Percentiles rank a stretch among this genome's conserved stretches.
These are phyloP conservation scores for Leccinum fibrillosum DNA, from an alignment of 768 basidiomycete genomes.

Conservation along the genomic window DNA sequence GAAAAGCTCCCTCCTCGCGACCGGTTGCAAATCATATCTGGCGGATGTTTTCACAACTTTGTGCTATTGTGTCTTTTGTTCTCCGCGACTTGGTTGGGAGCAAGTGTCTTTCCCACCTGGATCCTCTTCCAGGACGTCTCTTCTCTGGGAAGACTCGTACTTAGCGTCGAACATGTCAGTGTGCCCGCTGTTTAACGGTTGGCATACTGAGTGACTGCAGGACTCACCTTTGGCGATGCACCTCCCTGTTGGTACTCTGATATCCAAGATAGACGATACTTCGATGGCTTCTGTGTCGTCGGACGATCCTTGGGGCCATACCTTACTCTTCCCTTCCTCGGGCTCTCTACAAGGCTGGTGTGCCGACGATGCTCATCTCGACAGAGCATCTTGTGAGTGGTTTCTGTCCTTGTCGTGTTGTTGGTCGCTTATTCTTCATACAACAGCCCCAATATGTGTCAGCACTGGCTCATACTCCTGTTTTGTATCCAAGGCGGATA, in stretches of 20 bases:
- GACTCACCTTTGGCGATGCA: slow-evolving; percentile 59
- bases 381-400: slow-evolving; percentile 15
- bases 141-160: slow-evolving; percentile 50
- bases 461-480: slow-evolving; percentile 32
- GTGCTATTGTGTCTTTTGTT: slow-evolving; percentile 51
- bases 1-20: slow-evolving; percentile 36
- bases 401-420: not conserved
- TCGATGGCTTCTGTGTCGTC: slow-evolving; percentile 32
- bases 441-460: slow-evolving; percentile 10
- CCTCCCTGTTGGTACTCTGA: slow-evolving; percentile 53
- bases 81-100: slow-evolving; percentile 32
- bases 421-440: not conserved
- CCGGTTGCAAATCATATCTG: slow-evolving; percentile 61
- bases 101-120: slow-evolving; percentile 26
- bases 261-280: slow-evolving; percentile 66
- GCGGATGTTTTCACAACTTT: slow-evolving; percentile 80
- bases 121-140: slow-evolving; percentile 53
- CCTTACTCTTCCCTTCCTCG: slow-evolving; percentile 32
- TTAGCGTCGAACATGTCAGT: slow-evolving; percentile 53
- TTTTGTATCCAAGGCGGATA: slow-evolving; percentile 37
- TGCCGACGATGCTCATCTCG: slow-evolving; percentile 36
- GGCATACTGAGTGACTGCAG: slow-evolving; percentile 32
- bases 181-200: not conserved
- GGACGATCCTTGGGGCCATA: slow-evolving; percentile 45
- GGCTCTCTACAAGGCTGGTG: slow-evolving; percentile 58